Evolutionary conservation across 2,329 filamentous ascomycete species (phyloP).

Genomic region (Cercospora sojina): DNA sequence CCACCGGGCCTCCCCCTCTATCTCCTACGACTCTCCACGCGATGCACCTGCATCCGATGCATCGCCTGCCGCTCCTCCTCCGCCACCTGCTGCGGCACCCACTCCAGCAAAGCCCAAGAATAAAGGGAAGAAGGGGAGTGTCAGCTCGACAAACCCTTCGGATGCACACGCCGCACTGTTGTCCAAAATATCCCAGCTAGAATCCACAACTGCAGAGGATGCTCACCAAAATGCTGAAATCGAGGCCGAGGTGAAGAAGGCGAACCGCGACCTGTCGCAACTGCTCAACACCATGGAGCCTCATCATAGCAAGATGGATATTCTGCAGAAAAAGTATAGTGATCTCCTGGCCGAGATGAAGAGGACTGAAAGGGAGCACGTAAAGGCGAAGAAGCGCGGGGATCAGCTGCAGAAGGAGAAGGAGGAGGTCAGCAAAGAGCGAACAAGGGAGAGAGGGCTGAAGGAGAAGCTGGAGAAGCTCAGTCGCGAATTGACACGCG

Average conservation of each 20-base stretch:
- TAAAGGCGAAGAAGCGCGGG: conserved; percentile 92
- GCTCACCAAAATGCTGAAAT: conserved; percentile 97
- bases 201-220: conserved; percentile 87
- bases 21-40: conserved; percentile 32
- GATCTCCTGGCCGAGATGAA: conserved; percentile 95
- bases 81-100: conserved; percentile 45
- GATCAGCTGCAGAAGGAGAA: conserved; percentile 96
- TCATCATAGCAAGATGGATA: conserved; percentile 86
- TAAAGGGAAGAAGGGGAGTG: conserved; percentile 54
- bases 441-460: conserved; percentile 84
- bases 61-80: conserved; percentile 35
- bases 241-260: conserved; percentile 90
- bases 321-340: conserved; percentile 84
- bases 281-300: conserved; percentile 86
- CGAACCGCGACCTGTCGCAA: conserved; percentile 83
- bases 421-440: conserved; percentile 80
- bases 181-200: conserved; percentile 90
- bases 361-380: conserved; percentile 86
- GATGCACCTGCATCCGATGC: conserved; percentile 30
- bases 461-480: conserved; percentile 98
- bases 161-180: conserved; percentile 90
- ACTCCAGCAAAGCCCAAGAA: conserved; percentile 68
- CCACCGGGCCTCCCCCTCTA: conserved; percentile 11
- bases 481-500: conserved; percentile 87
- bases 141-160: conserved; percentile 77